phyloP scores from a whole-genome alignment of 2,329 filamentous ascomycete genomes.

The Pseudocercospora vitis region DNA sequence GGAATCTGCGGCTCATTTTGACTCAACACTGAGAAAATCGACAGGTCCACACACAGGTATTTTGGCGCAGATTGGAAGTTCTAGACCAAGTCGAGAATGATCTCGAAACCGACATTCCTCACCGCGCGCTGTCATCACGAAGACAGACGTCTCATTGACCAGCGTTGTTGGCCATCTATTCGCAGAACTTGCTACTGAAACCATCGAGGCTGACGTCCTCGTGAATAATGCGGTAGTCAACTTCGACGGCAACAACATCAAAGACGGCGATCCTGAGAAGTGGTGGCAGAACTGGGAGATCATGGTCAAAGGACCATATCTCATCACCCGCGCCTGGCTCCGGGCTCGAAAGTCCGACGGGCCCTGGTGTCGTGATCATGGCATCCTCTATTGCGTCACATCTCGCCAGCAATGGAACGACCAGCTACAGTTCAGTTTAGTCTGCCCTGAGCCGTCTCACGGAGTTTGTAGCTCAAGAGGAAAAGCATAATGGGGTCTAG shows the following conservation, averaged over 20 bases:
- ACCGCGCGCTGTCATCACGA: neutral
- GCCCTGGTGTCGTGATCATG: conserved; percentile 43
- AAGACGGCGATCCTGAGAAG: conserved; percentile 36
- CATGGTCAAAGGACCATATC: conserved; percentile 49
- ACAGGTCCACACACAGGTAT: no score
- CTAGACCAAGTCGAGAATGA: neutral
- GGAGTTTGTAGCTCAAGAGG: conserved; percentile 48
- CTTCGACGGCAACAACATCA: conserved; percentile 17
- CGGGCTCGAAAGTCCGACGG: neutral
- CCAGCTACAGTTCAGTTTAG: conserved; percentile 50
- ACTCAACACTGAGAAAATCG: no score
- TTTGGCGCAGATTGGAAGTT: conserved; percentile 14
- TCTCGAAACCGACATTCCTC: neutral
- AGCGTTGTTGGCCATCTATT: neutral
- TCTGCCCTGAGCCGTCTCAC: conserved; percentile 47
- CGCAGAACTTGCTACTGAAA: neutral
- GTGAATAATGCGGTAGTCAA: conserved; percentile 38
- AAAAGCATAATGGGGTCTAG: conserved; percentile 42
- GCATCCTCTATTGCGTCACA: conserved; percentile 44
- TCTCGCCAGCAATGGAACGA: conserved; percentile 27
- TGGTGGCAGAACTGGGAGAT: conserved; percentile 49
- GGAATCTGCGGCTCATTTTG: no score
- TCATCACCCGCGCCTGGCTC: conserved; percentile 22
- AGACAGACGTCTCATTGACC: neutral
- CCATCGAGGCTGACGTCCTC: conserved; percentile 31